phyloP scores from a whole-genome alignment of 106 monocot species.

The Platanthera zijinensis region DNA sequence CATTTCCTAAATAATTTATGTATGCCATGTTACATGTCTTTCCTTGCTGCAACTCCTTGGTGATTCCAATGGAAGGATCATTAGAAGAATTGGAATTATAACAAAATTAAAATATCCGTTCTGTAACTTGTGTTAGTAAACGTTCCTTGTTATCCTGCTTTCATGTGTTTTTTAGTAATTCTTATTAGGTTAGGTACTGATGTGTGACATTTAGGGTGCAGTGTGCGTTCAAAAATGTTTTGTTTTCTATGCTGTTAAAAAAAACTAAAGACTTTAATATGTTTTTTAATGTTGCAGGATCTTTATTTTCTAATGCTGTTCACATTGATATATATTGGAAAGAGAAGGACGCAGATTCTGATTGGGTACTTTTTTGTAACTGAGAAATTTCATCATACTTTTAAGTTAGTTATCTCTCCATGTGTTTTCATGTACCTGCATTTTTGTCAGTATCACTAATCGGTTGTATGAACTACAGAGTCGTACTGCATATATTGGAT shows the following conservation, averaged over 20 bases:
- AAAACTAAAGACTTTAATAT: background rate
- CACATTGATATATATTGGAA: constrained; percentile 77
- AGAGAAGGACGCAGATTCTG: constrained; percentile 87
- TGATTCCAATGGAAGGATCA: background rate
- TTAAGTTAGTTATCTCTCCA: background rate
- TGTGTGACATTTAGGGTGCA: background rate
- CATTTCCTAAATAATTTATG: background rate
- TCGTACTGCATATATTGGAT: background rate
- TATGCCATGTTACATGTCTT: background rate
- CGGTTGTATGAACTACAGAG: background rate
- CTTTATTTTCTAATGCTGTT: constrained; percentile 26
- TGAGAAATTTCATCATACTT: constrained; percentile 3
- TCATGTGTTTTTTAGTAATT: background rate
- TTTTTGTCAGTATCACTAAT: background rate
- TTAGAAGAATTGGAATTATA: background rate
- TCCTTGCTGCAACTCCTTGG: background rate
- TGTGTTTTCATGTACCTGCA: background rate
- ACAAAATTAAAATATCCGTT: background rate
- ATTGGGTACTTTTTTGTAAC: constrained; percentile 56
- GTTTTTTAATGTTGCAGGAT: constrained; percentile 24
- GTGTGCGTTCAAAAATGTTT: background rate
- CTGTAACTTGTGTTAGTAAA: background rate
- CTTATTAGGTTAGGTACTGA: background rate
- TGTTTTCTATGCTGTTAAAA: background rate
- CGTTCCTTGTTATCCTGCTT: background rate